Base-by-base conservation (phyloP, 2,329 filamentous ascomycete species). In the Zymoseptoria pseudotritici region DNA sequence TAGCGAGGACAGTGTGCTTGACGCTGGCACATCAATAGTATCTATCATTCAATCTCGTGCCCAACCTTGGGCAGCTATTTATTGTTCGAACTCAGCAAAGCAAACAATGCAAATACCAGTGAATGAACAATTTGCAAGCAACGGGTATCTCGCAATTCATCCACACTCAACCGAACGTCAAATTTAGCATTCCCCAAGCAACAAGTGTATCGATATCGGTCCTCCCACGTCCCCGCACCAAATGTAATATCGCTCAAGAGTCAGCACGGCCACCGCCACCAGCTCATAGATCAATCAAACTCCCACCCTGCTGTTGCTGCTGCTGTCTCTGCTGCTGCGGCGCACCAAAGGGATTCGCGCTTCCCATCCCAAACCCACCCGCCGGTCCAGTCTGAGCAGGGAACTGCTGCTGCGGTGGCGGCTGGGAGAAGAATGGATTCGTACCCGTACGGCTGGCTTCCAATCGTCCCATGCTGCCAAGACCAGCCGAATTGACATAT, bases 401-500 rank as follows among this genome's bases (percentile, higher is more conserved):
- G 69, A 65, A 70, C 61, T 79, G 77, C 57, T 81, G 78, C 62
- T 76, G 77, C 26, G 63, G 64, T 22, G 67, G 66, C 50, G 66
- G 64, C 61, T 79, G 77, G 0, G 90, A 96, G 69, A 88, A 94
- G 78, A 97, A 99, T 0, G 94, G 94, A 72, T 97, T 97, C 78
- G 84, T 94, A 31, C 88, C 88, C 0, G 90, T 90, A 59, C 82
- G 82, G 10, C 78, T 75, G 3, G 81, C 79, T 64, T 91, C 89
- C 51, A 97, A 76, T 60, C 84, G 83, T 67, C 85, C 85, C 59
- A 90, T 77, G 2, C 63, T 67, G n/a, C 90, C 90, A 46, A 88
- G 81, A 55, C 94, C 94, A 6, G 94, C 91, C 61, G 90, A 96
- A 77, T 99, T 99, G 77, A 99, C 88, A 73, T 97, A 99, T 0